Base-by-base conservation (phyloP, 2,329 filamentous ascomycete species). In the Dryadomyces quercivorus region DNA sequence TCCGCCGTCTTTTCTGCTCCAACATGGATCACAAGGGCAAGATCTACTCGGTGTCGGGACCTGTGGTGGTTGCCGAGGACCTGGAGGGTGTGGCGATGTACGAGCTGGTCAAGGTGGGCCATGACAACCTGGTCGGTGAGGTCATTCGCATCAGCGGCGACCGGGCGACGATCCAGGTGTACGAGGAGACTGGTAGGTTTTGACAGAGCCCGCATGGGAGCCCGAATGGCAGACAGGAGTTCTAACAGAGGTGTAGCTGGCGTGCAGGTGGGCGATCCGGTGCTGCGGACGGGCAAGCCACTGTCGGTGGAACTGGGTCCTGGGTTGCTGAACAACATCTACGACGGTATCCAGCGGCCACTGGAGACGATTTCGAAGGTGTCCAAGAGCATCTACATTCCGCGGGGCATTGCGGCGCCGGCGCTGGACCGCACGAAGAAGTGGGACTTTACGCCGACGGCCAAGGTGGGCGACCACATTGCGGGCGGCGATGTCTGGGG, bases 61-160 rank as follows among this genome's bases (percentile, higher is more conserved):
- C 93, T 67, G 93, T 98, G 77, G 85, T 98, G 65, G 81, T 98
- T 63, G 93, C 92, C 69, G 92, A 97, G 76, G 85, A 96, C 73
- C 95, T 98, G 91, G 89, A 92, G 67, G 93, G 93, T 71, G 93
- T 93, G 80, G 91, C 93, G 71, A 98, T 98, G 93, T 96, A 97
- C 82, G 93, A 98, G 76, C 79, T 98, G 76, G 90, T 94, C 70
- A 86, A 81, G 75, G 92, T 98, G 64, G 91, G 93, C 64, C 83
- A 95, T 68, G 89, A 95, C 67, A 82, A 86, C 67, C 83, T 98
- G 57, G 86, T 95, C 59, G 93, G 93, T 69, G 93, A 98, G 74
- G 93, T 98, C 71, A 98, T 98, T 78, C 87, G 93, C 70, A 94
- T 98, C 74, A 93, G 88, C 66, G 85, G 77, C 69, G 93, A 98